Conservation (phyloP, 2,329 filamentous ascomycete species). For the Talaromyces marneffei region DNA sequence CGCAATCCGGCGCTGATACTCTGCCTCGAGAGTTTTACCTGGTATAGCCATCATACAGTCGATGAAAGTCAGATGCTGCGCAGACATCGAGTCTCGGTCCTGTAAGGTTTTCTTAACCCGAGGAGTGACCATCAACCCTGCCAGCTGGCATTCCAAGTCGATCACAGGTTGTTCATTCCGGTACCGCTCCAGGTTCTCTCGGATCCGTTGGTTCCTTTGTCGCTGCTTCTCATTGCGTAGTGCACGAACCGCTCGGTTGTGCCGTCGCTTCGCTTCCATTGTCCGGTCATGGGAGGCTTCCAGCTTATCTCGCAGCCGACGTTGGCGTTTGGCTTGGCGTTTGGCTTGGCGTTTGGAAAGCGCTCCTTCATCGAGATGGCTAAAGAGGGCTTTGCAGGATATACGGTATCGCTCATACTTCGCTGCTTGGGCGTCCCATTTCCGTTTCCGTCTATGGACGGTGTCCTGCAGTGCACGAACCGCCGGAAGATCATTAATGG, state of each 20-base stretch:
- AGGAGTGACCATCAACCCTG: conserved; percentile 14
- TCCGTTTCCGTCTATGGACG: conserved; percentile 17
- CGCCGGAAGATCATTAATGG: conserved; percentile 21
- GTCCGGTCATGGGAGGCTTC: conserved; percentile 14
- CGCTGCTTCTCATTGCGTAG: conserved; percentile 19
- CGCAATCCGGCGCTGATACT: not conserved
- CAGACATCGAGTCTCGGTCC: not conserved
- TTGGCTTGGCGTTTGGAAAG: conserved; percentile 19
- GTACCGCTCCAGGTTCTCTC: conserved; percentile 20
- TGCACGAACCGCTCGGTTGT: conserved; percentile 16
- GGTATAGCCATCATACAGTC: not conserved
- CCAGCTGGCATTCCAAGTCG: conserved; percentile 18
- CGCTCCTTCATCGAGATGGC: not conserved
- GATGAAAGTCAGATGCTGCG: not conserved
- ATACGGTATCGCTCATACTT: conserved; percentile 16
- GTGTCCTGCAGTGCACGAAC: conserved; percentile 18
- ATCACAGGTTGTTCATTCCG: conserved; percentile 20
- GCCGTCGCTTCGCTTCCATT: conserved; percentile 14
- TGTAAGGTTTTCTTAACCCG: not conserved
- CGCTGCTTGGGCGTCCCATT: conserved; percentile 15
- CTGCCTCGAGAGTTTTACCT: not conserved
- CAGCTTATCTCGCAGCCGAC: conserved; percentile 16
- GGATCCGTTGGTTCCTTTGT: conserved; percentile 19
- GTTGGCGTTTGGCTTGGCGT: conserved; percentile 18
- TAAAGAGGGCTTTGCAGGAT: conserved; percentile 9